Percentiles rank a stretch among this genome's conserved stretches.
These are phyloP conservation scores for Penicillium fimorum DNA, from an alignment of 495 filamentous ascomycete genomes.

Conservation along the genomic window DNA sequence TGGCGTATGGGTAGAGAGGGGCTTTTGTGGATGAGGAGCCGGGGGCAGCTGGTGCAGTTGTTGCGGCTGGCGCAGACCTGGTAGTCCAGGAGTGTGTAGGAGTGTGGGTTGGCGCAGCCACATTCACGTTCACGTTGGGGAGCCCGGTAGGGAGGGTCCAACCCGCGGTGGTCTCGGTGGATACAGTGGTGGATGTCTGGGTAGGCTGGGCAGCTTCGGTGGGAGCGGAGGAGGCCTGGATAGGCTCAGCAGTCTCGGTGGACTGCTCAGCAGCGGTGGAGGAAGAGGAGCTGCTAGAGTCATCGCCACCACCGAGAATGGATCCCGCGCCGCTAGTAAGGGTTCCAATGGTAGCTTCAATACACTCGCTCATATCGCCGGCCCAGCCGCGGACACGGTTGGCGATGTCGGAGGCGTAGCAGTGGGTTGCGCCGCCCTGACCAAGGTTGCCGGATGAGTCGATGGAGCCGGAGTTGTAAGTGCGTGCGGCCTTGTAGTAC, in stretches of 20 bases:
- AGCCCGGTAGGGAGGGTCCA: neutral
- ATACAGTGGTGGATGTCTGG: neutral
- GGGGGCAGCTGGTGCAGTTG: conserved; percentile 12
- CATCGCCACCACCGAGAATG: conserved; percentile 7
- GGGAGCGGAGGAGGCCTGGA: conserved; percentile 3
- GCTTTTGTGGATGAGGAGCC: neutral
- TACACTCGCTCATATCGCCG: conserved; percentile 26
- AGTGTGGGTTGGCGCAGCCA: neutral
- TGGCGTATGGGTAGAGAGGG: conserved; percentile 35
- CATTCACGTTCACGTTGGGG: neutral
- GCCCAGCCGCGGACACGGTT: conserved; percentile 56
- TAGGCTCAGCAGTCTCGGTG: conserved; percentile 7
- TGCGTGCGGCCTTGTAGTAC: conserved; percentile 52
- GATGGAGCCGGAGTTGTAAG: conserved; percentile 59
- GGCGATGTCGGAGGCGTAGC: conserved; percentile 57
- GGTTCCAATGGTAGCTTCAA: conserved; percentile 9
- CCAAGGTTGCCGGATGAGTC: conserved; percentile 46
- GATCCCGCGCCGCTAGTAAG: conserved; percentile 12
- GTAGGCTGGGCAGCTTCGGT: neutral
- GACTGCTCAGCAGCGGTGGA: conserved; percentile 8
- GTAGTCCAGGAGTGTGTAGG: conserved; percentile 12
- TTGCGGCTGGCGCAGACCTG: conserved; percentile 19
- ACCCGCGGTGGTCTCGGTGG: neutral
- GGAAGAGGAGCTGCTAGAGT: conserved; percentile 12
- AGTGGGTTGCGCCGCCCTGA: conserved; percentile 50